Evolutionary conservation across 2,329 filamentous ascomycete species (phyloP).

Genomic region (Colletotrichum orbiculare): DNA sequence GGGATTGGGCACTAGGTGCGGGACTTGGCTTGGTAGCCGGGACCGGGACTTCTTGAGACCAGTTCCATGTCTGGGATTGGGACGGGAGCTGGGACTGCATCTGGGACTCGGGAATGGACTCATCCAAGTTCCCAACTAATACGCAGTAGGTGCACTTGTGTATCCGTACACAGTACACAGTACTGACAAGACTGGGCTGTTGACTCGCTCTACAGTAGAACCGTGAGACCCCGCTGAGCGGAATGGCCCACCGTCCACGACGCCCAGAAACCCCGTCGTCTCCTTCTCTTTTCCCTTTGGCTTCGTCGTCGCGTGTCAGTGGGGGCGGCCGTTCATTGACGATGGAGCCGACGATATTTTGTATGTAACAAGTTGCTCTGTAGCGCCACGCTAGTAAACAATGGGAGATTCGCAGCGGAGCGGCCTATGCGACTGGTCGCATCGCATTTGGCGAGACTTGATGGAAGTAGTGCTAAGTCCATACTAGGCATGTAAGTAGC

Average conservation of each 20-base stretch:
- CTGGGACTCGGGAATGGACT: constrained; percentile 16
- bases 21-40: constrained; percentile 8
- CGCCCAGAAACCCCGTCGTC: not conserved
- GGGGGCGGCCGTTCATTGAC: constrained; percentile 18
- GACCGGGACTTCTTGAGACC: constrained; percentile 2
- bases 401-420: constrained; percentile 27
- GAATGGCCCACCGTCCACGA: constrained; percentile 5
- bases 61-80: no score
- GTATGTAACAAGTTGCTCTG: constrained; percentile 27
- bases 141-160: no score
- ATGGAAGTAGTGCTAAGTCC: no score
- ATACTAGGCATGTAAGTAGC: no score
- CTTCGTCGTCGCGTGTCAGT: constrained; percentile 30
- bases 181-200: constrained; percentile 21
- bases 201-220: constrained; percentile 36
- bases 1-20: constrained; percentile 16
- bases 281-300: not conserved
- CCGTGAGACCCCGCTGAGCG: constrained; percentile 7
- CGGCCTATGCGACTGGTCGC: constrained; percentile 7
- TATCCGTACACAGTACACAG: no score
- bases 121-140: no score
- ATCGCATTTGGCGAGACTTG: not conserved
- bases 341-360: constrained; percentile 29
- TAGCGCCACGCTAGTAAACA: constrained; percentile 26
- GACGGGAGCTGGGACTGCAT: not conserved